Evolutionary conservation across 2,329 filamentous ascomycete genomes (phyloP).

Genomic region (Xylaria sp.): DNA sequence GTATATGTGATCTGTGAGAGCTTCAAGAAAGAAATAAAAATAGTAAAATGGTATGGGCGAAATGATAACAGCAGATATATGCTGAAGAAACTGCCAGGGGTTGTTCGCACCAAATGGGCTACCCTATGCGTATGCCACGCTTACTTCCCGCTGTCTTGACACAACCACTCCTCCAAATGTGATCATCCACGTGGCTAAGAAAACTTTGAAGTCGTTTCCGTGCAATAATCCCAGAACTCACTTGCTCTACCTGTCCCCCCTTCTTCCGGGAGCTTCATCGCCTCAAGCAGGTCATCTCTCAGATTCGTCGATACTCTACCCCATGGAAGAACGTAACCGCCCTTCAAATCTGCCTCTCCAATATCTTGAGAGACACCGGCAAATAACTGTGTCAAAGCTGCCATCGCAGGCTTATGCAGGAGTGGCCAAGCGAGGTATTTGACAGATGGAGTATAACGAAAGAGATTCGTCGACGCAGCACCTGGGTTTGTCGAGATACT

Average conservation of each 20-base stretch:
- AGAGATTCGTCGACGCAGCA: slow-evolving; percentile 29
- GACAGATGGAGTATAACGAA: slow-evolving; percentile 29
- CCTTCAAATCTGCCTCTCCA: slow-evolving; percentile 2
- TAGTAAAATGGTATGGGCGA: too few species aligned
- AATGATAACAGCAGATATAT: too few species aligned
- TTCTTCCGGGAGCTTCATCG: slow-evolving; percentile 15
- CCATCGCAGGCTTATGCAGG: slow-evolving; percentile 24
- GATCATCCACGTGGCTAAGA: too few species aligned
- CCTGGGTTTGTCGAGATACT: slow-evolving; percentile 31
- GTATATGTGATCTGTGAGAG: too few species aligned
- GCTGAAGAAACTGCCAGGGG: too few species aligned
- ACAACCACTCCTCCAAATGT: too few species aligned
- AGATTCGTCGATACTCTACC: slow-evolving; percentile 15
- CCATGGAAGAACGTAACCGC: slow-evolving; percentile 24
- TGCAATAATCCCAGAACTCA: slow-evolving; percentile 29
- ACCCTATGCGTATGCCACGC: too few species aligned
- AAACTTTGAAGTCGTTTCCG: slow-evolving; percentile 15
- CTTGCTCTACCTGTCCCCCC: slow-evolving; percentile 25
- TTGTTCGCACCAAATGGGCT: too few species aligned
- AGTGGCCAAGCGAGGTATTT: slow-evolving; percentile 26
- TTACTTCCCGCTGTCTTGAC: too few species aligned
- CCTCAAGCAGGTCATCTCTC: slow-evolving; percentile 19
- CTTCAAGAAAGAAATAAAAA: too few species aligned
- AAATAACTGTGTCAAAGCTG: slow-evolving; percentile 21
- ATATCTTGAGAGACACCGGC: slow-evolving; percentile 22